These are phyloP conservation scores for Nannochloropsis oceanica DNA, from an alignment of 108 stramenopile genomes.

Conservation along the genomic window DNA sequence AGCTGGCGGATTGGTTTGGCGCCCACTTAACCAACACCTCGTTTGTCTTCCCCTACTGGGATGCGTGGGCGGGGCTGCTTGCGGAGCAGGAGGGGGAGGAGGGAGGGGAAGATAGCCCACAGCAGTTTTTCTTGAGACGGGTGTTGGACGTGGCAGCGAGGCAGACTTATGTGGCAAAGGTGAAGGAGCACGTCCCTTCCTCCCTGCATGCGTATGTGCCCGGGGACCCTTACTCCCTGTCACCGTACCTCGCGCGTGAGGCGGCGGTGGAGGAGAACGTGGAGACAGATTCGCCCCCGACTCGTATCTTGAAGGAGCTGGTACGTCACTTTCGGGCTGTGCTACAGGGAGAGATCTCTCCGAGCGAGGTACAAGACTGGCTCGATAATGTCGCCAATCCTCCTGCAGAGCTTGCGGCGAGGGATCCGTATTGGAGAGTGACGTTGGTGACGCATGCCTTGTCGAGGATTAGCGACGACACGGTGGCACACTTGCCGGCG, in stretches of 20 bases:
- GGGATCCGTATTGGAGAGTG: neutral
- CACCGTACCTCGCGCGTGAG: neutral
- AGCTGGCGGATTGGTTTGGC: neutral
- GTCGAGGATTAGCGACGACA: neutral
- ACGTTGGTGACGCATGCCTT: neutral
- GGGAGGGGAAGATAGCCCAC: neutral
- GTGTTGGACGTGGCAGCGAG: neutral
- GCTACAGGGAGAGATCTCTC: neutral
- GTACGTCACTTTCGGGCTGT: neutral
- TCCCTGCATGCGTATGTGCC: neutral
- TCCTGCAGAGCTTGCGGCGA: neutral
- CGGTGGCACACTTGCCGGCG: neutral
- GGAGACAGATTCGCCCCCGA: neutral
- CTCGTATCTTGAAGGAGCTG: neutral
- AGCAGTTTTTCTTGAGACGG: neutral
- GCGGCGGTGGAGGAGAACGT: neutral
- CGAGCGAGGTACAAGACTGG: neutral
- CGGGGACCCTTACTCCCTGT: neutral
- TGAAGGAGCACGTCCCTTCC: neutral
- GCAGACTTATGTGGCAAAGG: neutral
- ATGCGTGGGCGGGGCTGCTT: neutral
- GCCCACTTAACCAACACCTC: neutral
- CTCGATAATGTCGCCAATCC: neutral
- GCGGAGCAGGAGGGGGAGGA: neutral
- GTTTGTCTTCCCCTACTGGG: neutral